Percentiles rank a stretch among this genome's conserved stretches.
Evolutionary conservation across 2,329 filamentous ascomycete genomes (phyloP).

Genomic region (Venturia pyrina): DNA sequence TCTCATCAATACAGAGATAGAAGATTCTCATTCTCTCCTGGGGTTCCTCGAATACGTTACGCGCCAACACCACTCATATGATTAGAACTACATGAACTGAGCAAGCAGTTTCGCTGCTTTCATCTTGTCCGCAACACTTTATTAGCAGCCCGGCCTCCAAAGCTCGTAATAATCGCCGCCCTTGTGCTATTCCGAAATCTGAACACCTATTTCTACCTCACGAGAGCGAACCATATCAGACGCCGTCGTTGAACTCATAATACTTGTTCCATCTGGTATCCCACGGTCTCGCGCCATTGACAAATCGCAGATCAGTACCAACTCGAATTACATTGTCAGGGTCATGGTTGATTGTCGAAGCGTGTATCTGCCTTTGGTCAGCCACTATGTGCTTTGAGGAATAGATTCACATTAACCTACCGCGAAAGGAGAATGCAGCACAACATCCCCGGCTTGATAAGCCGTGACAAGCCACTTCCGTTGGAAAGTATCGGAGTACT

Average conservation of each 20-base stretch:
- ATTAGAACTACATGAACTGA: too few species aligned
- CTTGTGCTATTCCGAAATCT: too few species aligned
- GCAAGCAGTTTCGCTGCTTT: too few species aligned
- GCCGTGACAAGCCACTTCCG: slow-evolving; percentile 35
- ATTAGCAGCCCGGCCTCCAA: too few species aligned
- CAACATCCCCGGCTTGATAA: slow-evolving; percentile 42
- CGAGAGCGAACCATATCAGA: neutral
- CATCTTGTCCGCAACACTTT: too few species aligned
- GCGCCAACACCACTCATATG: too few species aligned
- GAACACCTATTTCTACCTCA: too few species aligned
- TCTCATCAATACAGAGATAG: too few species aligned
- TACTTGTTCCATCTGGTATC: neutral
- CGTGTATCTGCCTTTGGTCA: neutral
- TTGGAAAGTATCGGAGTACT: slow-evolving; percentile 23
- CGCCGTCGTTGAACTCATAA: neutral
- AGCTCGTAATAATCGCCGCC: too few species aligned
- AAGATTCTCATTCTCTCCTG: too few species aligned
- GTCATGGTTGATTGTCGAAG: neutral
- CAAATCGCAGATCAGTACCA: neutral
- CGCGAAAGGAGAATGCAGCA: slow-evolving; percentile 28
- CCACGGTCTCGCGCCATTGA: neutral
- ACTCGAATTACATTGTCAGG: neutral
- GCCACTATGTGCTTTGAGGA: neutral
- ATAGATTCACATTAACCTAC: neutral
- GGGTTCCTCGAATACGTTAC: too few species aligned